phyloP scores from a whole-genome alignment of 192 early-diverging fungal species.

The Coemansia sp. region DNA sequence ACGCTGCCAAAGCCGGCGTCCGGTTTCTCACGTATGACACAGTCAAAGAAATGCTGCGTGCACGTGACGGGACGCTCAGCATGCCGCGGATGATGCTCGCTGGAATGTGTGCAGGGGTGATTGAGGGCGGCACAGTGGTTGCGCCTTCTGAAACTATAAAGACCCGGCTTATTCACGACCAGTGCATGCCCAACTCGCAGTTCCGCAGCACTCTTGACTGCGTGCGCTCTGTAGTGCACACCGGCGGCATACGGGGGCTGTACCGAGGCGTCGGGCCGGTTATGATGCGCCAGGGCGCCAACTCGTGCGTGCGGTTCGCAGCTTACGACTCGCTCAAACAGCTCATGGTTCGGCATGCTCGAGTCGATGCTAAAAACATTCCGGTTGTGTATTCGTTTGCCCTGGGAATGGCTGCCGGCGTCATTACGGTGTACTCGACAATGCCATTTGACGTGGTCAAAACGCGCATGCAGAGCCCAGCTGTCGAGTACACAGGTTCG shows the following conservation, averaged over 20 bases:
- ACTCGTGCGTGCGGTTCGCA: conserved; percentile 89
- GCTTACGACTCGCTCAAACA: conserved; percentile 81
- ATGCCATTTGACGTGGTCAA: conserved; percentile 99
- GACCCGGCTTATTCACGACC: conserved; percentile 94
- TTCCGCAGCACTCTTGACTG: conserved; percentile 84
- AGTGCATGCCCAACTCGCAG: conserved; percentile 66
- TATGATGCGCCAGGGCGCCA: conserved; percentile 93
- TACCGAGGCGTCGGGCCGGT: conserved; percentile 91
- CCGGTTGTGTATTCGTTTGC: conserved; percentile 63
- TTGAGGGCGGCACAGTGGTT: conserved; percentile 85
- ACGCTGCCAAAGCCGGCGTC: conserved; percentile 87
- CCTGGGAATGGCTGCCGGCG: conserved; percentile 83
- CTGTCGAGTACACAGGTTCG: conserved; percentile 73
- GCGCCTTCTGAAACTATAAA: conserved; percentile 96
- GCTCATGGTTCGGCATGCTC: conserved; percentile 13
- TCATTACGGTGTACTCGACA: conserved; percentile 91
- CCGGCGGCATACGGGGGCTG: conserved; percentile 76
- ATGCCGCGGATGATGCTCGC: conserved; percentile 70
- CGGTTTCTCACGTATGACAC: conserved; percentile 91
- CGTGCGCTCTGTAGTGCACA: conserved; percentile 60
- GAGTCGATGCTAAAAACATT: conserved; percentile 18
- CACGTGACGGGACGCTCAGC: conserved; percentile 69
- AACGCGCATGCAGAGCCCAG: conserved; percentile 90
- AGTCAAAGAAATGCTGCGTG: conserved; percentile 69
- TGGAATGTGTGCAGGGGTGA: conserved; percentile 83